Evolutionary conservation across 345 rosid genomes (phyloP).

Genomic region (Eucalyptus melliodora): DNA sequence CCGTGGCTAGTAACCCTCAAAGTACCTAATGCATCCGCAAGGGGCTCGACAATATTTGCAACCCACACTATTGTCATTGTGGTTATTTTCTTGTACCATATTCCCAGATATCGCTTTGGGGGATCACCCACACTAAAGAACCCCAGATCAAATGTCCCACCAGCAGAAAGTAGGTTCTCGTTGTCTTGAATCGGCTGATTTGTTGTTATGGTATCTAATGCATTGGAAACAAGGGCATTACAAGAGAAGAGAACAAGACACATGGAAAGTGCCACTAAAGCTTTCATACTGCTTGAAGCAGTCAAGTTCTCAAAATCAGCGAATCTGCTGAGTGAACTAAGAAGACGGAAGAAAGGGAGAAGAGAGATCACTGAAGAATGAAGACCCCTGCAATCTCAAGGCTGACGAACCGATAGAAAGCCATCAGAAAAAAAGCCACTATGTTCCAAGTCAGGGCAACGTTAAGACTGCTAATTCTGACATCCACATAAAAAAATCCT

Average conservation of each 20-base stretch:
- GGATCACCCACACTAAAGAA: conserved; percentile 3
- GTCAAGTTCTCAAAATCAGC: too few species aligned
- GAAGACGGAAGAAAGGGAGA: too few species aligned
- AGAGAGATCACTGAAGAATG: too few species aligned
- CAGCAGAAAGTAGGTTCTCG: not conserved
- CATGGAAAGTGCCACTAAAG: not conserved
- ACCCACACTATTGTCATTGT: conserved; percentile 1
- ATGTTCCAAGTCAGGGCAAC: too few species aligned
- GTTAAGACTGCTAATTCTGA: too few species aligned
- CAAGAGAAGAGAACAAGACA: too few species aligned
- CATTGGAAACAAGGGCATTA: not conserved
- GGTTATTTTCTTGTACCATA: conserved; percentile 13
- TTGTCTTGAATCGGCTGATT: conserved; percentile 1
- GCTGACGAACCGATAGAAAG: too few species aligned
- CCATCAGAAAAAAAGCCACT: too few species aligned
- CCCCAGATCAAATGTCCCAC: conserved; percentile 6
- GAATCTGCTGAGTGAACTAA: too few species aligned
- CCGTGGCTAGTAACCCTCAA: not conserved
- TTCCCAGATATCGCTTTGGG: conserved; percentile 8
- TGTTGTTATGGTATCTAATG: not conserved
- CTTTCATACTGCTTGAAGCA: not conserved
- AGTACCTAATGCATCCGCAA: not conserved
- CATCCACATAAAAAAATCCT: too few species aligned
- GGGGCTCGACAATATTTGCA: not conserved
- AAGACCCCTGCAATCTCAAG: too few species aligned